Base-by-base conservation (phyloP, 148 eudicot genomes). In the Mesembryanthemum crystallinum region DNA sequence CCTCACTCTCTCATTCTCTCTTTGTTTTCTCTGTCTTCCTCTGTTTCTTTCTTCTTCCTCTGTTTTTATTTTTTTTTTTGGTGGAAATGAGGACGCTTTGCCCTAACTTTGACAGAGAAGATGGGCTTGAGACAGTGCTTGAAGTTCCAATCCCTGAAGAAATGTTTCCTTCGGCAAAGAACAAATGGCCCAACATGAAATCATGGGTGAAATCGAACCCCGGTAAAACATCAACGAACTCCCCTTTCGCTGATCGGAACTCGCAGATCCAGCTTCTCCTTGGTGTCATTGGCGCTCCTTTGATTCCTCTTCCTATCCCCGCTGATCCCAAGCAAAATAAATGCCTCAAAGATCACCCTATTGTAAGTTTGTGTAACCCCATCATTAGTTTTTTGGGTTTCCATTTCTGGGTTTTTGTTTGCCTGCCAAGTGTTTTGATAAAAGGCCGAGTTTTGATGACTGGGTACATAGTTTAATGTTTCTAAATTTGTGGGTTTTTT, bases 141-240 rank as follows among this genome's bases (percentile, higher is more conserved):
- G 98, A 94, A 81, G 97, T 94, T 18, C 98, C 98, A 9, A 89
- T 94, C 62, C 98, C 98, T 0, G 98, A 94, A 54, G 98, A 94
- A 64, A 90, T 82, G 87, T 86, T 89, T 51, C 82, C 83, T 61
- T 67, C 88, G 17, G 25, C 81, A 10, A 78, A 43, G 39, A 83
- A 79, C 65, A 91, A 84, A 28, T 89, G 98, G 98, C 91, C 84
- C 10, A 85, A 83, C 73, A 87, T 93, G 91, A 88, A 76, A 8
- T 86, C 92, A 0, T 94, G 98, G 97, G 83, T 89, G 52, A 89
- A 82, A 77, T 69, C 88, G 3, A 72, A 83, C 72, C 61, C 78
- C 24, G 72, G 51, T 1, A 69, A 67, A 55, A 33, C 87, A 30
- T 72, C 84, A 1, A 24, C 84, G 0, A n/a, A 74, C 47, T 77